Evolutionary conservation across 1,284 basidiomycete genomes (phyloP), one percentile per base, ranked within the genome.

Genomic region (Ceratobasidium sp.): DNA sequence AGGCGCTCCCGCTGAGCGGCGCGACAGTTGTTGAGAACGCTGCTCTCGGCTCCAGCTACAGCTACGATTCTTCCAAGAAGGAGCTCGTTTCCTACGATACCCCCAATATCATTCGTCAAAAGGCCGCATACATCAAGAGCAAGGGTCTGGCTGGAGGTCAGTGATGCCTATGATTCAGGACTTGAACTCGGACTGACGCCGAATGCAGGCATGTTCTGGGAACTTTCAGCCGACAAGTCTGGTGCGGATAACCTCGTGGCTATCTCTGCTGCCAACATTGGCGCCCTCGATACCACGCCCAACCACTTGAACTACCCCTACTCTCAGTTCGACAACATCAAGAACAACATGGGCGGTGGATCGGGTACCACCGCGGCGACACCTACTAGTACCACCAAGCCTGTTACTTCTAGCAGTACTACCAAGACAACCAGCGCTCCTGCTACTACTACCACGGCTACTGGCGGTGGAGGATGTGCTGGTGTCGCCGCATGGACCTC

Each of bases 11-110:
- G 1, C 80, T 86, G 38, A 79, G 80, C 1, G 83, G 83, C 11
- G 79, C 84, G 0, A 75, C 82, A 72, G 83, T 84, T 21, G 76
- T 86, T 78, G 89, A 93, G 79, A 93, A 97, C 80, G 82, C 85
- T 18, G 86, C 92, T 0, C 89, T 89, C 72, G 96, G 91, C 80
- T 92, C 89, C 11, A 66, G 64, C 64, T 73, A 67, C 49, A 58
- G 73, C 21, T 94, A 93, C 80, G 89, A 95, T 79, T 81, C 88
- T 47, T 80, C 81, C 23, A 88, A 84, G 80, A 81, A 82, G 75
- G 88, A 91, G 78, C 81, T 88, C 38, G 89, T 96, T 59, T 90
- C 89, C 5, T 97, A 96, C 81, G 95, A 98, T 78, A 90, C 89
- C 0, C 91, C 91, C 1, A 82, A 88, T 75, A 90, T 95, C 75